phyloP scores from a whole-genome alignment of 2,329 filamentous ascomycete species.

The Coniochaeta pulveracea region DNA sequence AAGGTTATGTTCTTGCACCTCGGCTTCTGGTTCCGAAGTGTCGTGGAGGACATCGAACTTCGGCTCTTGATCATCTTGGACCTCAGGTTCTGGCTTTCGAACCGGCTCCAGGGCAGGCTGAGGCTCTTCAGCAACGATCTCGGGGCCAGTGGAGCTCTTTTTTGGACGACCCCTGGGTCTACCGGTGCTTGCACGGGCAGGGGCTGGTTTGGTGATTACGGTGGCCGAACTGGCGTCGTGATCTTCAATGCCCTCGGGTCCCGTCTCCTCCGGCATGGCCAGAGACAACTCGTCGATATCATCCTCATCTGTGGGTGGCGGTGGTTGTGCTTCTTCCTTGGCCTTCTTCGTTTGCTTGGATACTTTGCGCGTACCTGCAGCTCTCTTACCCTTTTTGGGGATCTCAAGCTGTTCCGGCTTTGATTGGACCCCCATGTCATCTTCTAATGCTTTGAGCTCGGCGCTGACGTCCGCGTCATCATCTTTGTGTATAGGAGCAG shows the following conservation, averaged over 20 bases:
- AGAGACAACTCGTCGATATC: conserved; percentile 11
- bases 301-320: too few relatives aligned
- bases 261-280: conserved; percentile 9
- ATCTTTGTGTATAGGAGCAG: conserved; percentile 27
- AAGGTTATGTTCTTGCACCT: conserved; percentile 7
- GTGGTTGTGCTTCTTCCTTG: conserved; percentile 17
- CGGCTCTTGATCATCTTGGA: too few relatives aligned
- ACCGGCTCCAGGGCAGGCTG: conserved; percentile 4
- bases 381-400: conserved; percentile 44
- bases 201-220: conserved; percentile 10
- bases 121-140: conserved; percentile 6
- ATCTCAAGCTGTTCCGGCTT: conserved; percentile 26
- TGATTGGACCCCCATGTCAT: conserved; percentile 32
- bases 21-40: conserved; percentile 4
- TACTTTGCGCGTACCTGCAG: conserved; percentile 31
- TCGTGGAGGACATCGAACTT: too few relatives aligned
- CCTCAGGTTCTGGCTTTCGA: conserved; percentile 3
- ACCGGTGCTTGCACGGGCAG: conserved; percentile 7
- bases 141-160: conserved; percentile 16
- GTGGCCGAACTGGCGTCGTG: conserved; percentile 14
- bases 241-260: conserved; percentile 10
- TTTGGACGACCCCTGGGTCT: conserved; percentile 21
- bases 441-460: conserved; percentile 36
- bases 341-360: conserved; percentile 41
- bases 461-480: conserved; percentile 38